Percentiles rank a stretch among this genome's conserved stretches.
These are phyloP conservation scores for Gonium pectorale DNA, from an alignment of 139 green algal genomes.

Conservation along the genomic window DNA sequence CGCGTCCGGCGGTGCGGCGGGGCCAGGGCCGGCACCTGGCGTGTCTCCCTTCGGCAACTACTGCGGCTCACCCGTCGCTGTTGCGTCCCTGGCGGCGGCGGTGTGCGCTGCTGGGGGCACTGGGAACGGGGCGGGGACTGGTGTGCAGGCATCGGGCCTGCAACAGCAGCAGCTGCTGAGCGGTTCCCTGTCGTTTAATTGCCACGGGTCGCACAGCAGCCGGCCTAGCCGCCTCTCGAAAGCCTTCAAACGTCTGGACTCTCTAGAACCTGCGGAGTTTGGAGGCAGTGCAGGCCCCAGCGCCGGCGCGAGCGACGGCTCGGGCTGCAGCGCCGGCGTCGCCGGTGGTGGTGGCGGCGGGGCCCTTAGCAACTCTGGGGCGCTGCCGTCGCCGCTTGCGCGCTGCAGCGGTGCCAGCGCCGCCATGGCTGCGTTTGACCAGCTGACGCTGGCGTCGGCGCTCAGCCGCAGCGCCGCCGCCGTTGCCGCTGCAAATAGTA, in stretches of 20 bases:
- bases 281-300: not conserved
- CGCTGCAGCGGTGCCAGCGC: constrained; percentile 26
- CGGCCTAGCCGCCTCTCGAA: constrained; percentile 24
- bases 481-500: not conserved
- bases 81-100: not conserved
- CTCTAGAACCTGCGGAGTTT: not conserved
- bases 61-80: not conserved
- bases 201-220: not conserved
- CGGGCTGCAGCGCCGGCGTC: not conserved
- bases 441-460: constrained; percentile 36
- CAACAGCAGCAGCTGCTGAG: not conserved
- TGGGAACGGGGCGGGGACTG: not conserved
- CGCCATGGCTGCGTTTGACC: constrained; percentile 35
- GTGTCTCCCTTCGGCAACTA: not conserved
- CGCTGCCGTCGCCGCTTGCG: constrained; percentile 2
- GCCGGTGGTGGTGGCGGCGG: not conserved
- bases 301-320: not conserved
- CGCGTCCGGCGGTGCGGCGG: not conserved
- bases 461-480: not conserved
- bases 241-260: constrained; percentile 24
- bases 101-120: not conserved
- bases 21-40: not conserved
- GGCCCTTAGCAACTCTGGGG: not conserved
- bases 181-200: not conserved
- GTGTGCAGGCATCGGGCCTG: not conserved